Base-by-base conservation (phyloP, 331 rosid species). In the Phaseolus coccineus region DNA sequence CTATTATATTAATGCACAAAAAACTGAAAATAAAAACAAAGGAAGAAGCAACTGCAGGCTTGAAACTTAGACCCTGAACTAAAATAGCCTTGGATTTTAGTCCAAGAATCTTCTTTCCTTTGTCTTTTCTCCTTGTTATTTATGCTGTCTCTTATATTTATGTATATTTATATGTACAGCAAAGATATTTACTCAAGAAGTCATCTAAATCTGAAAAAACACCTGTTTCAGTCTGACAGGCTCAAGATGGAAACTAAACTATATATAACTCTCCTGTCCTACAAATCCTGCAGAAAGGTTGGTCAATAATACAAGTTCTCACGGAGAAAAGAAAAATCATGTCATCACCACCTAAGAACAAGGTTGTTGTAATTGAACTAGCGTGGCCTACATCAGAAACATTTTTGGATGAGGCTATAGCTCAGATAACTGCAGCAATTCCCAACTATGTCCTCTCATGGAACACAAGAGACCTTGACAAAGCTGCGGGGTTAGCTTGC, bases 401-500 rank as follows among this genome's bases (percentile, higher is more conserved):
- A 24, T 75, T 46, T 9, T 76, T 25, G 27, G 53, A 55, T 12
- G 40, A 12, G 56, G 37, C 50, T 59, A 19, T 19, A 64, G 46
- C 31, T 80, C 42, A 30, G 42, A 15, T 6, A 19, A 30, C 19
- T 59, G 64, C 25, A 77, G 14, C 3, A 14, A 48, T n/a, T 71
- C 63, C 27, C 69, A 73, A 69, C 80, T 76, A 89, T 64, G 87
- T 55, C 71, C 88, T 86, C 87, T 91, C 97, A 31, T 79, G 96
- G 83, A 93, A 91, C 73, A 58, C 79, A 56, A 81, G 61, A 15
- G 97, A 93, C 80, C 93, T 83, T 35, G 91, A 87, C 35, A 89
- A 77, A 74, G 97, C 96, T 59, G 94, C 90, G 8, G 96, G 97
- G 76, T 93, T 93, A 52, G 90, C 91, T 63, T 85, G 89, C 88